Base-by-base conservation (phyloP, 176 grass and related monocot genomes). In the Cenchrus fungigraminus region DNA sequence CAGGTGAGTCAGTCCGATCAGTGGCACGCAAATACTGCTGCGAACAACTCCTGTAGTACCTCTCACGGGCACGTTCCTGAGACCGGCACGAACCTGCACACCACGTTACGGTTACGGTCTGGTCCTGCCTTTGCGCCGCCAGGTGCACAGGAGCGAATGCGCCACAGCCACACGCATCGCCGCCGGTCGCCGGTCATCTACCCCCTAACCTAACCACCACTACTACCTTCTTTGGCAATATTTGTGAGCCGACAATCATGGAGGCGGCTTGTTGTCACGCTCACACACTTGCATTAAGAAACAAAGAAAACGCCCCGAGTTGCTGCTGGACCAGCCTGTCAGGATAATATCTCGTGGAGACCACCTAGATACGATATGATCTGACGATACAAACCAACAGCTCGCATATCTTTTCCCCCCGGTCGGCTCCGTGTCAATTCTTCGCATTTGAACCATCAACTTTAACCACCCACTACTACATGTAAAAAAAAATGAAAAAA, bases 321-420 rank as follows among this genome's bases (percentile, higher is more conserved):
- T 74, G 52, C 80, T 80, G 84, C 80, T 80, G 84, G 88, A 87
- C 44, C 84, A 91, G 76, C 32, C 76, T 91, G 85, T 87, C 68
- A 82, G 83, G 83, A 90, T 83, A 86, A 73, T 51, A 65, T 83
- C 88, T 77, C 32, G 76, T 88, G 84, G 88, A 76, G 83, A 78
- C 73, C 84, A 88, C 57, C 34, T 64, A 46, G 68, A 83, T 87
- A 84, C 6, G 84, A 74, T 83, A 54, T 37, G 67, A 55, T 75
- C 52, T 65, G 44, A 40, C 47, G 2, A n/a, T n/a, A n/a, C 20
- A 53, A 19, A 59, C 43, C 60, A 79, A 37, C 65, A 2, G 67
- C 53, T 28, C 17, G 37, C 40, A 9, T 31, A 78, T 78, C 52
- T 15, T 83, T 59, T 72, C 46, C n/a, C 4, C 42, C 4, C 22